A percentile compares a stretch with the other conserved stretches of the same genome.
phyloP scores from a whole-genome alignment of 1,139 yeast genomes.

The Lodderomyces orthopsilosis region DNA sequence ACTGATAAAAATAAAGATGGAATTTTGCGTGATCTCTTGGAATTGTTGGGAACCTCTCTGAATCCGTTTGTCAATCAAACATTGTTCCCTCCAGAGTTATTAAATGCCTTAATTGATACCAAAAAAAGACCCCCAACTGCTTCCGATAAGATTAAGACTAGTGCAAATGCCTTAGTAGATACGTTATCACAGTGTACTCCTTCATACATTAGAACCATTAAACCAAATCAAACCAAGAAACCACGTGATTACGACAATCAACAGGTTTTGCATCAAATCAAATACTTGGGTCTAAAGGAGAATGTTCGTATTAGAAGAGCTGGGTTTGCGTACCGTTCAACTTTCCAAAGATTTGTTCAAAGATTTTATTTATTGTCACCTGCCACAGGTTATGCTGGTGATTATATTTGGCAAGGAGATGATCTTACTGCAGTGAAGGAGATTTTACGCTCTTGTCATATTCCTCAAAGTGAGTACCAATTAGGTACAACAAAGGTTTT shows the following conservation, averaged over 20 bases:
- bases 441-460: conserved; percentile 75
- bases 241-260: conserved; percentile 86
- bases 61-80: conserved; percentile 60
- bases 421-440: conserved; percentile 75
- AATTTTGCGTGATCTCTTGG: conserved; percentile 82
- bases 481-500: conserved; percentile 94
- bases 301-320: conserved; percentile 98
- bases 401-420: conserved; percentile 92
- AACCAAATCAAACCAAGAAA: conserved; percentile 91
- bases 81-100: conserved; percentile 69
- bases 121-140: conserved; percentile 96
- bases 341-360: conserved; percentile 96
- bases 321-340: conserved; percentile 97
- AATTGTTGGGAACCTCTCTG: conserved; percentile 68
- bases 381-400: conserved; percentile 96
- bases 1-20: conserved; percentile 98
- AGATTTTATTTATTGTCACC: conserved; percentile 86
- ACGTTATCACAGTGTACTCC: conserved; percentile 90
- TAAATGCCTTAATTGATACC: conserved; percentile 63
- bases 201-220: conserved; percentile 94
- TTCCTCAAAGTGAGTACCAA: conserved; percentile 82
- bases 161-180: conserved; percentile 88
- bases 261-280: conserved; percentile 93
- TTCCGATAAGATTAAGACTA: conserved; percentile 86
- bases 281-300: conserved; percentile 93